Evolutionary conservation across 2,329 filamentous ascomycete genomes (phyloP).

Genomic region (Didymellaceae sp.): DNA sequence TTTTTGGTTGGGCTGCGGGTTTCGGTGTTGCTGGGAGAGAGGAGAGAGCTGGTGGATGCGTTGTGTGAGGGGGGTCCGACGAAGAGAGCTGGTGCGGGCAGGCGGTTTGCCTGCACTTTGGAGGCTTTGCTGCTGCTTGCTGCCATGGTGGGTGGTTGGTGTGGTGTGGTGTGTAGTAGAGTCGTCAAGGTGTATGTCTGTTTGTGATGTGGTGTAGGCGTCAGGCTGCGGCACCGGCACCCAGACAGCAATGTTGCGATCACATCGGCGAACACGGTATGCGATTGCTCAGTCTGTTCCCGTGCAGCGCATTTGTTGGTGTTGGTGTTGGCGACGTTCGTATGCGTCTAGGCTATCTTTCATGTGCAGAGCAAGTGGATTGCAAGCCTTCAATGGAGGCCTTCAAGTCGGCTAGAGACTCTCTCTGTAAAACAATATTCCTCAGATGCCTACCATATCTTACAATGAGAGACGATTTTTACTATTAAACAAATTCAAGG

Average conservation of each 20-base stretch:
- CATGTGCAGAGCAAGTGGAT: too few relatives aligned
- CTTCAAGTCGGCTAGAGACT: too few relatives aligned
- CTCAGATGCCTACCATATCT: too few relatives aligned
- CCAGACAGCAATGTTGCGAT: background rate
- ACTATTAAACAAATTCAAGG: too few relatives aligned
- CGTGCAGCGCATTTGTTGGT: background rate
- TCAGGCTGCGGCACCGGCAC: conserved; percentile 14
- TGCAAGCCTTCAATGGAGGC: too few relatives aligned
- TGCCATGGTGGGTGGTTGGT: conserved; percentile 21
- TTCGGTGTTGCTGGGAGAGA: conserved; percentile 39
- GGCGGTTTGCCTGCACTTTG: conserved; percentile 51
- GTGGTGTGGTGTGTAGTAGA: background rate
- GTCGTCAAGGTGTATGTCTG: background rate
- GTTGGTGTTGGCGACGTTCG: conserved; percentile 1
- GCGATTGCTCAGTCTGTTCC: background rate
- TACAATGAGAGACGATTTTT: too few relatives aligned
- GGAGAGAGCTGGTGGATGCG: conserved; percentile 61
- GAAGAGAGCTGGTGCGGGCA: conserved; percentile 78
- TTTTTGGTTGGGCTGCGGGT: conserved; percentile 39
- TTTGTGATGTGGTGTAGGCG: background rate
- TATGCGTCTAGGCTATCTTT: too few relatives aligned
- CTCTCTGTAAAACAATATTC: too few relatives aligned
- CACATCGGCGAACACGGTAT: conserved; percentile 1
- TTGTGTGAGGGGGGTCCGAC: conserved; percentile 80
- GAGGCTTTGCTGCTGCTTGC: conserved; percentile 31